phyloP scores from a whole-genome alignment of 2,329 filamentous ascomycete species.

The Juglanconis oblonga region DNA sequence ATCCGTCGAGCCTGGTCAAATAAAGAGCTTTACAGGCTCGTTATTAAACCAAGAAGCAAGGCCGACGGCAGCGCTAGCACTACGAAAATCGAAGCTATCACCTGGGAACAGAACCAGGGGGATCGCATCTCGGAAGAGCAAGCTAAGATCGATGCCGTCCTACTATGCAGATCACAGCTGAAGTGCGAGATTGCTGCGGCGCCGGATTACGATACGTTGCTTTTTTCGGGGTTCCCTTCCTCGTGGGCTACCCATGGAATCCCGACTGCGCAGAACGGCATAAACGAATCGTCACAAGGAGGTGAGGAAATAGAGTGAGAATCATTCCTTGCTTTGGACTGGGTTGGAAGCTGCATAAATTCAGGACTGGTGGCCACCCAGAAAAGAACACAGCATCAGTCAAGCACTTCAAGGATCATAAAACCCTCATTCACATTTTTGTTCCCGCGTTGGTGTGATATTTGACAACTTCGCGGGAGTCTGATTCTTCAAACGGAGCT shows the following conservation, averaged over 20 bases:
- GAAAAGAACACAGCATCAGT: no score
- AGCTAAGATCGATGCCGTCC: not conserved
- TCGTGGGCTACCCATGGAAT: not conserved
- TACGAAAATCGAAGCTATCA: not conserved
- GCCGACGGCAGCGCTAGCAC: not conserved
- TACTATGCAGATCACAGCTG: not conserved
- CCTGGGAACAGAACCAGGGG: not conserved
- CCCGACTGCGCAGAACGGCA: not conserved
- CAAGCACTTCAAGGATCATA: no score
- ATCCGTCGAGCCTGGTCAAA: slow-evolving; percentile 5
- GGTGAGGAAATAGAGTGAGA: not conserved
- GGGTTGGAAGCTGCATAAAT: no score
- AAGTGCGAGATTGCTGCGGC: slow-evolving; percentile 1
- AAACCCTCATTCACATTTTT: no score
- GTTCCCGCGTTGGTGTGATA: no score
- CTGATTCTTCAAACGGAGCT: no score
- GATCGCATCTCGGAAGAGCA: not conserved
- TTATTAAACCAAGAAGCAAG: not conserved
- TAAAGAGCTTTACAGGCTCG: slow-evolving; percentile 4
- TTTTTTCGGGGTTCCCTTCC: not conserved
- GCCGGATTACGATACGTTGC: not conserved
- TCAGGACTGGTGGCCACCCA: no score
- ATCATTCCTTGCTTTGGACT: no score
- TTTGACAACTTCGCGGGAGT: no score
- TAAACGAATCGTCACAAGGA: not conserved